Base-by-base conservation (phyloP, 2,329 filamentous ascomycete species). In the Gyromitra esculenta region DNA sequence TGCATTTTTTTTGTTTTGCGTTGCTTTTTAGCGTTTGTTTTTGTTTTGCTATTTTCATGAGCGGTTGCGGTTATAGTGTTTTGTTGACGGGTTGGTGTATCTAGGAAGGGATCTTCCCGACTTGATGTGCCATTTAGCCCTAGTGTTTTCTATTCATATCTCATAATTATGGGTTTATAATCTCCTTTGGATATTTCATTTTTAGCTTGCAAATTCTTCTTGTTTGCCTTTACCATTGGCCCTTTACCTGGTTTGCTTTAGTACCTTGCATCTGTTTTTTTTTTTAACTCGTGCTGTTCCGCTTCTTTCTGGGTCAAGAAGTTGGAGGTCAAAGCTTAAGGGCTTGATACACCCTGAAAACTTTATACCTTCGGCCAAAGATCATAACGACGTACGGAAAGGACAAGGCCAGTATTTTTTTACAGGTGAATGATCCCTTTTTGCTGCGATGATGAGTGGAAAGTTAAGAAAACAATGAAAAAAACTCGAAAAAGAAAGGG, bases 91-190 rank as follows among this genome's bases (percentile, higher is more conserved):
- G 60, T 56, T 74, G 43, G 64, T 52, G 31, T 64, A 70, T 37
- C 72, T 50, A 37, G 50, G 50, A 56, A 39, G 31, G 6, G 48
- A 18, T 57, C 15, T 35, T 63, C 57, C 18, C 48, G 5, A n/a
- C 56, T 37, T 50, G 56, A 41, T 64, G 54, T 54, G 54, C 45
- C 18, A 48, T 75, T 63, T 69, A 45, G 65, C 65, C 65, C 45
- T 59, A 65, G 48, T 70, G 59, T 68, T 48, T 35, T 52, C 39
- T 73, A 68, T 70, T 64, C 57, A 11, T 56, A 35, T 65, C 48
- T 75, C 57, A 75, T 70, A 75, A 56, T 70, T 71, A 48, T 63
- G 72, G 66, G 60, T 43, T 75, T 70, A 67, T 75, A 75, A 75
- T 75, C 70, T 71, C 66, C 60, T 75, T 74, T 43, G 65, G 59